phyloP scores from a whole-genome alignment of 805 yeast genomes.

The Blastobotrys chiropterorum region DNA sequence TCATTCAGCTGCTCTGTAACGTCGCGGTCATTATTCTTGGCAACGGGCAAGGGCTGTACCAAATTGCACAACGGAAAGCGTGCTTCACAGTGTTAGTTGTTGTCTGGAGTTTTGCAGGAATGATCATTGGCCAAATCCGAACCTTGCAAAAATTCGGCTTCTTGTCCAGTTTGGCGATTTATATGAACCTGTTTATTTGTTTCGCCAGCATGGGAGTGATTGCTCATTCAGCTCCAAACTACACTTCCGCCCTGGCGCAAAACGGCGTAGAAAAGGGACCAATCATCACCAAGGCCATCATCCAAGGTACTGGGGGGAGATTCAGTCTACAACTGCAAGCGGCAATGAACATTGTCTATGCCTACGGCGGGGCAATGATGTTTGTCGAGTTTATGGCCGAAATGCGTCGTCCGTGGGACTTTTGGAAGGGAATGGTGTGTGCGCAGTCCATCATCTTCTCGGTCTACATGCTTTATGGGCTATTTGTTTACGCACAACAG shows the following conservation, averaged over 20 bases:
- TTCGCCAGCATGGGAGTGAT: constrained; percentile 42
- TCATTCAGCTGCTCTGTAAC: constrained; percentile 38
- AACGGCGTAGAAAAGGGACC: constrained; percentile 11
- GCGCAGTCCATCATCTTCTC: constrained; percentile 39
- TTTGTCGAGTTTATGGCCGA: constrained; percentile 45
- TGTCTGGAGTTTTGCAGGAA: constrained; percentile 40
- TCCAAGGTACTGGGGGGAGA: constrained; percentile 22
- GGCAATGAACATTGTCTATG: constrained; percentile 42
- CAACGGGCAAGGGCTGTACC: constrained; percentile 40
- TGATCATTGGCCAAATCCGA: constrained; percentile 39
- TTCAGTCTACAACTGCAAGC: constrained; percentile 33
- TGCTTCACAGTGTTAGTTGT: constrained; percentile 39
- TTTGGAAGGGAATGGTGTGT: constrained; percentile 41
- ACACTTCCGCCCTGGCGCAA: constrained; percentile 16
- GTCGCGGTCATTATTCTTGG: constrained; percentile 39
- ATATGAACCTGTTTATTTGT: constrained; percentile 41
- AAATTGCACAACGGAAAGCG: constrained; percentile 28
- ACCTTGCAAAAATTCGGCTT: constrained; percentile 36
- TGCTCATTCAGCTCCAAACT: constrained; percentile 32
- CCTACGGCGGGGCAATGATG: constrained; percentile 48
- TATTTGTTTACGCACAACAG: constrained; percentile 39
- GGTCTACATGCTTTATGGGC: constrained; percentile 38
- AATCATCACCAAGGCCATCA: constrained; percentile 24
- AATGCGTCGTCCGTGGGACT: constrained; percentile 43
- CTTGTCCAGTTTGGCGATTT: constrained; percentile 40